A percentile compares a stretch with the other conserved stretches of the same genome.
Evolutionary conservation across 1,284 basidiomycete species (phyloP).

Genomic region (Ceratobasidium sp.): DNA sequence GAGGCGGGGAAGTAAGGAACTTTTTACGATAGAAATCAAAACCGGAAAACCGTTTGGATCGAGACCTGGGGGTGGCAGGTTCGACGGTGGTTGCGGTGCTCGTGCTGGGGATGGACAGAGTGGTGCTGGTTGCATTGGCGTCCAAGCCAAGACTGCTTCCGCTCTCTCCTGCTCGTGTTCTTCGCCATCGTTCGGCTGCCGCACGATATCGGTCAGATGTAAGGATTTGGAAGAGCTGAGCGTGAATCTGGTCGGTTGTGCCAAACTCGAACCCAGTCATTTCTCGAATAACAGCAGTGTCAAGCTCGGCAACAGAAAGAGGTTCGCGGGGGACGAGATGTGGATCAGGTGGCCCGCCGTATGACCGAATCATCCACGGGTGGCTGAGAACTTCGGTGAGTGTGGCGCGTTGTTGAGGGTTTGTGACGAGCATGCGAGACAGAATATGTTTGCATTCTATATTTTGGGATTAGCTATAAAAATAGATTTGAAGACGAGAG

Average conservation of each 20-base stretch:
- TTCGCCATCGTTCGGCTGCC: slow-evolving; percentile 80
- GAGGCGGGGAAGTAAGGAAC: slow-evolving; percentile 76
- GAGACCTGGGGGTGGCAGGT: slow-evolving; percentile 50
- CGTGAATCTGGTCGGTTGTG: slow-evolving; percentile 83
- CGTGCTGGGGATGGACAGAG: slow-evolving; percentile 8
- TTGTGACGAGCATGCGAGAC: slow-evolving; percentile 95
- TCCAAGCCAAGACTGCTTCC: slow-evolving; percentile 51
- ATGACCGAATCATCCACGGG: slow-evolving; percentile 95
- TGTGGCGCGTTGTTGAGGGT: slow-evolving; percentile 83
- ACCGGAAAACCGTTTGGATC: slow-evolving; percentile 75
- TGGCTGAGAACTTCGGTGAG: slow-evolving; percentile 89
- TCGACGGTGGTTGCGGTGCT: slow-evolving; percentile 8
- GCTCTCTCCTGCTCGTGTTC: slow-evolving; percentile 60
- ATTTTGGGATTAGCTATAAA: not conserved
- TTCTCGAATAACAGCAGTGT: slow-evolving; percentile 82
- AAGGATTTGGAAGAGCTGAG: slow-evolving; percentile 74
- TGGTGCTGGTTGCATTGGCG: not conserved
- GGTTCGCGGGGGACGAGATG: slow-evolving; percentile 91
- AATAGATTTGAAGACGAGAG: slow-evolving; percentile 7
- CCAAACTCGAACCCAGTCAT: slow-evolving; percentile 99
- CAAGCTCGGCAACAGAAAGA: slow-evolving; percentile 77
- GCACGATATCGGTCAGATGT: slow-evolving; percentile 79
- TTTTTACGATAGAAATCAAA: slow-evolving; percentile 96
- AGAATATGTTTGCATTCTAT: slow-evolving; percentile 94
- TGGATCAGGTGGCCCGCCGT: slow-evolving; percentile 76